A percentile compares a stretch with the other conserved stretches of the same genome.
Conservation (phyloP, 257 asterid genomes). For the Solanum bukasovii region DNA sequence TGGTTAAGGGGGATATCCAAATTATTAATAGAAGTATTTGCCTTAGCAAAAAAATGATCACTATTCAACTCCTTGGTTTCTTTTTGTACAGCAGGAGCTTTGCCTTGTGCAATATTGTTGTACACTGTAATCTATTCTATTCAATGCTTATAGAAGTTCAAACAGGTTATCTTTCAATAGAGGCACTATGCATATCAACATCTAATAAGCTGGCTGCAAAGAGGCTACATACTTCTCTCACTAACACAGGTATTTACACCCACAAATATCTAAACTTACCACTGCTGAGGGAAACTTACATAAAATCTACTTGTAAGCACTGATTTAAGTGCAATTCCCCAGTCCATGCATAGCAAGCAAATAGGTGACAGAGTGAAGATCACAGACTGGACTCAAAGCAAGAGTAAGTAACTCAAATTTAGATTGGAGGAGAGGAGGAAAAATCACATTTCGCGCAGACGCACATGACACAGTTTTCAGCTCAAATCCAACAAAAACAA, state of each 20-base stretch:
- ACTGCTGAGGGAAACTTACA: neutral
- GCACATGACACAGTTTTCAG: neutral
- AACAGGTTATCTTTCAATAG: neutral
- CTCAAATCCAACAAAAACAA: conserved; percentile 1
- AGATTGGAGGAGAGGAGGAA: neutral
- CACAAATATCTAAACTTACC: neutral
- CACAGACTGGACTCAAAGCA: neutral
- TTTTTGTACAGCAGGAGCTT: neutral
- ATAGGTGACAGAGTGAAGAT: neutral
- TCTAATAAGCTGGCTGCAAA: neutral
- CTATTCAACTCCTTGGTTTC: neutral
- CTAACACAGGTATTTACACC: neutral
- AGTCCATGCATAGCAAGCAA: neutral
- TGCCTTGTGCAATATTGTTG: neutral
- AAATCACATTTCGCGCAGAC: neutral
- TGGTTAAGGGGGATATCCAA: neutral
- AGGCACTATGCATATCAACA: neutral
- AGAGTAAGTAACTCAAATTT: neutral
- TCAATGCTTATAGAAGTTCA: neutral
- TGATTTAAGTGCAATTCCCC: neutral
- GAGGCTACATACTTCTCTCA: neutral
- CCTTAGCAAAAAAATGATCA: neutral
- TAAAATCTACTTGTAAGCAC: neutral
- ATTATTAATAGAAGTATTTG: neutral
- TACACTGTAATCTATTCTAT: neutral